Evolutionary conservation across 495 filamentous ascomycete genomes (phyloP).

Genomic region (Lasiosphaeris hirsuta): DNA sequence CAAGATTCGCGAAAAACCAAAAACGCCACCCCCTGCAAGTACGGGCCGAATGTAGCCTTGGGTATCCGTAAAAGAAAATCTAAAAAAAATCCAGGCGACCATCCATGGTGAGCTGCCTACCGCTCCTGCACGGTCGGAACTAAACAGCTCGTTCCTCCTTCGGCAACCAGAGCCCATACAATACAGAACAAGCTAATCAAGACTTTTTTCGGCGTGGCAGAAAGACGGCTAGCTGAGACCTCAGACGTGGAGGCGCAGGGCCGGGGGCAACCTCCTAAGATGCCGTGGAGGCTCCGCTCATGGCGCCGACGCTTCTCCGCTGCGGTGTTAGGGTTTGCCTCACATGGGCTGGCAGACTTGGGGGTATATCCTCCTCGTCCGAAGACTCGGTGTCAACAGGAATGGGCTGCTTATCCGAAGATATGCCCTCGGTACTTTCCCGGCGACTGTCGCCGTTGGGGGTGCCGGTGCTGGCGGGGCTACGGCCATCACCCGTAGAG

Average conservation of each 20-base stretch:
- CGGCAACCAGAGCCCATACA: too few relatives aligned
- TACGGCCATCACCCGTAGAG: neutral
- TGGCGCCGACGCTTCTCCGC: neutral
- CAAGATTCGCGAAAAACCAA: too few relatives aligned
- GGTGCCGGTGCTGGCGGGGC: neutral
- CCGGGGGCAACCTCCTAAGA: neutral
- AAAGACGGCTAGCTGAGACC: too few relatives aligned
- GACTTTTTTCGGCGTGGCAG: too few relatives aligned
- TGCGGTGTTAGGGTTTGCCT: conserved; percentile 9
- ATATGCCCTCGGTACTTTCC: neutral
- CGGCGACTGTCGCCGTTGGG: neutral
- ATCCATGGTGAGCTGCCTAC: neutral
- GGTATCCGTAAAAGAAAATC: neutral
- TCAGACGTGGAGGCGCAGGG: too few relatives aligned
- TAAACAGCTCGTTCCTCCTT: too few relatives aligned
- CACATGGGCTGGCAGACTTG: conserved; percentile 33
- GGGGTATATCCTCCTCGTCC: conserved; percentile 43
- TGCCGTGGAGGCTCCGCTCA: neutral
- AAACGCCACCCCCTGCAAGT: too few relatives aligned
- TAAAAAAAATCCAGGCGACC: neutral
- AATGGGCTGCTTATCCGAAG: neutral
- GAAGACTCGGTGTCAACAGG: conserved; percentile 27
- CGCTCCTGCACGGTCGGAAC: too few relatives aligned
- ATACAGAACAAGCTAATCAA: too few relatives aligned
- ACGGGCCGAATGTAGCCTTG: neutral